Evolutionary conservation across 106 monocot genomes (phyloP).

Genomic region (Acorus calamus): DNA sequence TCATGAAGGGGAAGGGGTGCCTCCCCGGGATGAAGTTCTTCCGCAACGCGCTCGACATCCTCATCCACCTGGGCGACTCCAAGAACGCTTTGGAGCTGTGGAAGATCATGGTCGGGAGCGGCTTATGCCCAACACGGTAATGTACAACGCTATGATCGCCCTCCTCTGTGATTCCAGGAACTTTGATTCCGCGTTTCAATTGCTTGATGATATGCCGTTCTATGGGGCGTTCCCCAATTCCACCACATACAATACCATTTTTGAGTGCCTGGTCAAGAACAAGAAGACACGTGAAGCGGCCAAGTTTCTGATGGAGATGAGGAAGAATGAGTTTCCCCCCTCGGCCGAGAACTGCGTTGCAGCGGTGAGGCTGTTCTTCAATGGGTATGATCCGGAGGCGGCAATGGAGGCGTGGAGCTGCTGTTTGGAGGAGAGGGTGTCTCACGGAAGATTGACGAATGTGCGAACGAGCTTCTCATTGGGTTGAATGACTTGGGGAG

Average conservation of each 20-base stretch:
- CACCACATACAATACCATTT: conserved; percentile 50
- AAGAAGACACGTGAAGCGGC: conserved; percentile 38
- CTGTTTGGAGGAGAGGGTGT: conserved; percentile 20
- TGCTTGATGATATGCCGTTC: conserved; percentile 82
- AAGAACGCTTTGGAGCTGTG: conserved; percentile 36
- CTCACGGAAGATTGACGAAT: conserved; percentile 17
- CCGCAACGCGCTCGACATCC: conserved; percentile 33
- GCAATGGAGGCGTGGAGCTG: conserved; percentile 59
- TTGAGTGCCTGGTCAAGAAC: conserved; percentile 55
- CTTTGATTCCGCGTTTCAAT: conserved; percentile 18
- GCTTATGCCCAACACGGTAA: conserved; percentile 34
- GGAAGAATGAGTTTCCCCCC: conserved; percentile 54
- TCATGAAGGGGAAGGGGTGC: conserved; percentile 60
- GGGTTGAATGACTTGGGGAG: conserved; percentile 45
- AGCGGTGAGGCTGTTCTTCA: conserved; percentile 61
- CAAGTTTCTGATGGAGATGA: conserved; percentile 61
- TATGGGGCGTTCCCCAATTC: conserved; percentile 54
- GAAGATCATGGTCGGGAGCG: conserved; percentile 49
- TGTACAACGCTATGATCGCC: conserved; percentile 53
- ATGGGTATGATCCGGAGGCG: conserved; percentile 45
- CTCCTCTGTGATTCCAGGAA: conserved; percentile 26
- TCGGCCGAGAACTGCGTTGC: conserved; percentile 31
- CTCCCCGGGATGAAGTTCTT: conserved; percentile 70
- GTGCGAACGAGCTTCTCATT: conserved; percentile 50
- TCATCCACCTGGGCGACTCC: conserved; percentile 28